Percentiles rank a stretch among this genome's conserved stretches.
Evolutionary conservation across 495 filamentous ascomycete species (phyloP).

Genomic region (Terfezia boudieri): DNA sequence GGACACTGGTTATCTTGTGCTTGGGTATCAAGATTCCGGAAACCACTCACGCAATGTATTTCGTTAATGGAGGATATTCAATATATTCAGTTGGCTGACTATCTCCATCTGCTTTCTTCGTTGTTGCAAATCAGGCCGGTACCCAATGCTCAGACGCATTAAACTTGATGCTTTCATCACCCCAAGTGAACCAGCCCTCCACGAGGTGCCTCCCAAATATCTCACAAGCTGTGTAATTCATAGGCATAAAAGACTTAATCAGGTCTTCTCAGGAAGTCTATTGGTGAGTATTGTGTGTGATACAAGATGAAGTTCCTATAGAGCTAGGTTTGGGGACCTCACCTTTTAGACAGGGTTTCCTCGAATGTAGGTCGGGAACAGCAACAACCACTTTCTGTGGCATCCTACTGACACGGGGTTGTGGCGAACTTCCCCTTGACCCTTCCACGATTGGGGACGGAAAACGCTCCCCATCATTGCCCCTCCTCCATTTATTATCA

Average conservation of each 20-base stretch:
- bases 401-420: slow-evolving; percentile 11
- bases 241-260: slow-evolving; percentile 25
- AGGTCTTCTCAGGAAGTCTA: slow-evolving; percentile 22
- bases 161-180: slow-evolving; percentile 65
- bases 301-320: no score
- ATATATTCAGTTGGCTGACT: no score
- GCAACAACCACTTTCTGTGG: slow-evolving; percentile 41
- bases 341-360: slow-evolving; percentile 54
- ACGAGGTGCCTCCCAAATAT: slow-evolving; percentile 76
- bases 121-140: background rate
- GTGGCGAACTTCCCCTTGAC: slow-evolving; percentile 4
- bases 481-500: slow-evolving; percentile 1
- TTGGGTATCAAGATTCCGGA: no score
- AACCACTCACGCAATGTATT: no score
- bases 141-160: slow-evolving; percentile 50
- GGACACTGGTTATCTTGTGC: no score
- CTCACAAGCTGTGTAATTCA: slow-evolving; percentile 45
- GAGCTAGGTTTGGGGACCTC: background rate
- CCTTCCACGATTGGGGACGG: background rate
- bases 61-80: no score
- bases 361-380: slow-evolving; percentile 77
- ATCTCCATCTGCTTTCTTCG: no score
- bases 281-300: background rate
- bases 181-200: slow-evolving; percentile 74
- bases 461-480: background rate